These are phyloP conservation scores for Neophaeococcomyces mojaviensis DNA, from an alignment of 2,329 filamentous ascomycete species.

Conservation along the genomic window DNA sequence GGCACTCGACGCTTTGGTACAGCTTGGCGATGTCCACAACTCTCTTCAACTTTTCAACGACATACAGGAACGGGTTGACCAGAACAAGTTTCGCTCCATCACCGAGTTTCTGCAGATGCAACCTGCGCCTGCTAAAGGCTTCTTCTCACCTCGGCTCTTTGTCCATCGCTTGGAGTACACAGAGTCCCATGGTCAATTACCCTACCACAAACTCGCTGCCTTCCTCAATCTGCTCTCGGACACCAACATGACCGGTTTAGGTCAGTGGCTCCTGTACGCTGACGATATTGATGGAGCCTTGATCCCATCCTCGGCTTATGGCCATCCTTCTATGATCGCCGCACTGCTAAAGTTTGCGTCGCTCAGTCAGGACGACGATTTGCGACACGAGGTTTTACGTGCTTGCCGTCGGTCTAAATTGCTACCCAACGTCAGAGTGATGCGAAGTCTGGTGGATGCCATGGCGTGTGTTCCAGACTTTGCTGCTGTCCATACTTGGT, in stretches of 20 bases:
- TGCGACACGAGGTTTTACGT: slow-evolving; percentile 20
- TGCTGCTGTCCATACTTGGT: slow-evolving; percentile 7
- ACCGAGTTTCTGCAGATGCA: slow-evolving; percentile 14
- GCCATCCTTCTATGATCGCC: slow-evolving; percentile 42
- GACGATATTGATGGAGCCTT: slow-evolving; percentile 48
- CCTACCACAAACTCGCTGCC: slow-evolving; percentile 33
- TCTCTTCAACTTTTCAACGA: slow-evolving; percentile 18
- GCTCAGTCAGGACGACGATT: slow-evolving; percentile 37
- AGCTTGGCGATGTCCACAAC: slow-evolving; percentile 13
- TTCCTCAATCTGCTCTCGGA: slow-evolving; percentile 46
- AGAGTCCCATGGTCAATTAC: slow-evolving; percentile 21
- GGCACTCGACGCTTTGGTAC: slow-evolving; percentile 32
- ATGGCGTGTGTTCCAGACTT: slow-evolving; percentile 15
- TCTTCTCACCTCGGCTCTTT: slow-evolving; percentile 10
- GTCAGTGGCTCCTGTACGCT: slow-evolving; percentile 46
- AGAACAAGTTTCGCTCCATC: slow-evolving; percentile 28
- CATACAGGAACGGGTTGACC: slow-evolving; percentile 35
- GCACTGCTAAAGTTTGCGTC: slow-evolving; percentile 49
- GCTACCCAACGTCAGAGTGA: slow-evolving; percentile 15
- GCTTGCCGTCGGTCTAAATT: background rate
- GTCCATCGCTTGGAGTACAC: slow-evolving; percentile 15
- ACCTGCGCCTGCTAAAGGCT: slow-evolving; percentile 8
- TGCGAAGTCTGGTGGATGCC: slow-evolving; percentile 16
- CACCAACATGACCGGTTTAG: slow-evolving; percentile 41
- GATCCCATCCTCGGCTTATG: slow-evolving; percentile 40